These are phyloP conservation scores for Skeletonema menzelii DNA, from an alignment of 108 stramenopile species.

Conservation along the genomic window DNA sequence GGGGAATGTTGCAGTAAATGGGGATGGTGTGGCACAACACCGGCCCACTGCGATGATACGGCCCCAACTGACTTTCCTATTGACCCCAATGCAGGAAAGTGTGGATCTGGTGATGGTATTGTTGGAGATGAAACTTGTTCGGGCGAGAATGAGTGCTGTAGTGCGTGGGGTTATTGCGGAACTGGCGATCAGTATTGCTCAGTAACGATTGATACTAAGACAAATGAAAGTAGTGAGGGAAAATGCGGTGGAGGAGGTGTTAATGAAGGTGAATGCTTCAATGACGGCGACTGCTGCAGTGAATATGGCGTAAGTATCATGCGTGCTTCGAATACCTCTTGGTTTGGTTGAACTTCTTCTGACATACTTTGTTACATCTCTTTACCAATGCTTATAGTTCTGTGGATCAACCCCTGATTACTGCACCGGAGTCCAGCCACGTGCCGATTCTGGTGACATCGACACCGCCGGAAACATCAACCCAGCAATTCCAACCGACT, in stretches of 20 bases:
- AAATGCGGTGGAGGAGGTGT: constrained; percentile 10
- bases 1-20: constrained; percentile 39
- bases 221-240: neutral
- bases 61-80: constrained; percentile 24
- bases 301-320: neutral
- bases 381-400: neutral
- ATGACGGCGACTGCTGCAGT: constrained; percentile 11
- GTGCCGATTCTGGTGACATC: constrained; percentile 9
- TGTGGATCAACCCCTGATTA: constrained; percentile 34
- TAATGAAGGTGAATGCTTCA: constrained; percentile 21
- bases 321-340: neutral
- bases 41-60: constrained; percentile 31
- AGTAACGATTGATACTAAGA: neutral
- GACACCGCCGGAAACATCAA: neutral
- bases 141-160: constrained; percentile 32
- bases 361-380: neutral
- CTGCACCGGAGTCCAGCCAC: constrained; percentile 26
- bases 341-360: constrained; percentile 3
- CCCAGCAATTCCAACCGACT: constrained; percentile 21
- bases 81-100: constrained; percentile 32
- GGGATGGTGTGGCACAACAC: constrained; percentile 31
- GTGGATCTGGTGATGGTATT: constrained; percentile 16
- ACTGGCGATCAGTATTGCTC: constrained; percentile 42
- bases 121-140: constrained; percentile 36
- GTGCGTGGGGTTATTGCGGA: constrained; percentile 40